Percentiles rank a stretch among this genome's conserved stretches.
These are phyloP conservation scores for Bifiguratus adelaidae DNA, from an alignment of 192 early-diverging fungal genomes.

Conservation along the genomic window DNA sequence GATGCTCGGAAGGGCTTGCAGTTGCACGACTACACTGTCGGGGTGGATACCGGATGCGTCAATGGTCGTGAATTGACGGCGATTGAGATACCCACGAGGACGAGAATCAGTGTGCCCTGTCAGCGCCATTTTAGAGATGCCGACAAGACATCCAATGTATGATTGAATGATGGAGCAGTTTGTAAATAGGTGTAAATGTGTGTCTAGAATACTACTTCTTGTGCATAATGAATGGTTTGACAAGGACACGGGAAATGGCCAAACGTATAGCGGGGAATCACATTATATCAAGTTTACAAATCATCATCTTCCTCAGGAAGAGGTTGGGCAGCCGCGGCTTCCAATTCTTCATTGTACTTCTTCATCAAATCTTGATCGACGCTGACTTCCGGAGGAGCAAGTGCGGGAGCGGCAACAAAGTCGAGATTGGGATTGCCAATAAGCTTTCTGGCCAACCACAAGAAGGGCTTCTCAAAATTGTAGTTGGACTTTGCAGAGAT, in stretches of 20 bases:
- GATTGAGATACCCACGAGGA: slow-evolving; percentile 11
- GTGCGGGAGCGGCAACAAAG: slow-evolving; percentile 94
- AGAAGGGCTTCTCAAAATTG: slow-evolving; percentile 99
- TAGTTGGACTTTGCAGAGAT: slow-evolving; percentile 99
- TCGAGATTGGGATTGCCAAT: slow-evolving; percentile 90
- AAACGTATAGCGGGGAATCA: too few relatives aligned
- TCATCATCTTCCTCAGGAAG: slow-evolving; percentile 68
- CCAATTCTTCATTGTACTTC: slow-evolving; percentile 74
- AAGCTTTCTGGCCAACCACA: slow-evolving; percentile 98
- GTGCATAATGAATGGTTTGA: too few relatives aligned
- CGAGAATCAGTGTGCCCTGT: background rate
- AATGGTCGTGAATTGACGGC: slow-evolving; percentile 54
- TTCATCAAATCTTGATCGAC: slow-evolving; percentile 70
- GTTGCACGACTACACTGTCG: slow-evolving; percentile 39
- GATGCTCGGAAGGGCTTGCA: slow-evolving; percentile 49
- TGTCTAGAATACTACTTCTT: too few relatives aligned
- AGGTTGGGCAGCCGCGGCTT: slow-evolving; percentile 66
- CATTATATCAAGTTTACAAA: slow-evolving; percentile 17
- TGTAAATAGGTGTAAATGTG: too few relatives aligned
- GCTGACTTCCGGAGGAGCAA: slow-evolving; percentile 88
- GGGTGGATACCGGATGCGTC: slow-evolving; percentile 62
- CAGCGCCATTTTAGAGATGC: too few relatives aligned
- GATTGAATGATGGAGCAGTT: too few relatives aligned
- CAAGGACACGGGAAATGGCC: too few relatives aligned
- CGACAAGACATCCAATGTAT: too few relatives aligned